Conservation (phyloP, 768 basidiomycete genomes). For the Naganishia onofrii region DNA sequence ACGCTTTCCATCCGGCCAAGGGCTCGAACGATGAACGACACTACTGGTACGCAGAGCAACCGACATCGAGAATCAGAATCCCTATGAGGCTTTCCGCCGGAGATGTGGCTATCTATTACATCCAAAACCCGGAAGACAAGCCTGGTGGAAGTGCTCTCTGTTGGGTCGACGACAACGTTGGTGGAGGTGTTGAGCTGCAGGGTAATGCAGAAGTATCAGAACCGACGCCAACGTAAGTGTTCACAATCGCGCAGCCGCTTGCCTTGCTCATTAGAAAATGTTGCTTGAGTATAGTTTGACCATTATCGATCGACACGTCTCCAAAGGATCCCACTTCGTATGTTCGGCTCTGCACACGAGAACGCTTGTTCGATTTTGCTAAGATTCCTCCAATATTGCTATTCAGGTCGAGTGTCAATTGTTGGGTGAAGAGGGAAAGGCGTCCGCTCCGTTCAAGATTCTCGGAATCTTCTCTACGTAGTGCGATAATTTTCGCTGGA, state of each 20-base stretch:
- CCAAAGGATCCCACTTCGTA: conserved; percentile 81
- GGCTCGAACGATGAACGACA: conserved; percentile 61
- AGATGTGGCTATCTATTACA: conserved; percentile 86
- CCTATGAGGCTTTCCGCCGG: conserved; percentile 82
- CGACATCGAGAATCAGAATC: conserved; percentile 75
- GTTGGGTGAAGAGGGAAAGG: conserved; percentile 64
- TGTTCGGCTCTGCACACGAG: neutral
- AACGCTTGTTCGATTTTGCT: too few relatives aligned
- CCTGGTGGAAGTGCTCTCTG: conserved; percentile 68
- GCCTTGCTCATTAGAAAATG: neutral
- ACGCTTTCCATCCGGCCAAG: conserved; percentile 66
- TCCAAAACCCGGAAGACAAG: conserved; percentile 65
- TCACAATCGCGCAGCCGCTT: conserved; percentile 22
- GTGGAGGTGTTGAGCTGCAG: conserved; percentile 70
- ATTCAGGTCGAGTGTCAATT: conserved; percentile 71
- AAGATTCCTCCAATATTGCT: too few relatives aligned
- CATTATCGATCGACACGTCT: conserved; percentile 81
- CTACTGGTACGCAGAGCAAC: conserved; percentile 89
- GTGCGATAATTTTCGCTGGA: neutral
- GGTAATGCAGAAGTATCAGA: conserved; percentile 70
- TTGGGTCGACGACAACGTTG: conserved; percentile 96
- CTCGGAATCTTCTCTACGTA: conserved; percentile 63
- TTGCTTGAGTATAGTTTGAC: conserved; percentile 59
- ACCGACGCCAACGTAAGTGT: conserved; percentile 65
- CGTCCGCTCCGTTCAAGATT: conserved; percentile 85